These are phyloP conservation scores for Hanseniaspora nectarophila DNA, from an alignment of 805 yeast genomes.

Conservation along the genomic window DNA sequence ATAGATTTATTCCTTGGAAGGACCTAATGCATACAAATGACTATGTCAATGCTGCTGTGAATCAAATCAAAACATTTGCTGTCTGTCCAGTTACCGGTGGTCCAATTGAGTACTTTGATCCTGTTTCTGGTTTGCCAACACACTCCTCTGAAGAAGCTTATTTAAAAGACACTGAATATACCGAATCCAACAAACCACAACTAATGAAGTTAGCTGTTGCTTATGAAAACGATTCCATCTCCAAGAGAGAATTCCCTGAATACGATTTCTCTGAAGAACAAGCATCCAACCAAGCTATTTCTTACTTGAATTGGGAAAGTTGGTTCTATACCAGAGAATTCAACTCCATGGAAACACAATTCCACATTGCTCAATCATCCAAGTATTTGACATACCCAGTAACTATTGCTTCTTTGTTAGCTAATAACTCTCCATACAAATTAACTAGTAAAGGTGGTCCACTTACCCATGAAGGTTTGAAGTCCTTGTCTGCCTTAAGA, in stretches of 20 bases:
- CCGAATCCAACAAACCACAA: slow-evolving; percentile 52
- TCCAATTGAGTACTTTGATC: slow-evolving; percentile 77
- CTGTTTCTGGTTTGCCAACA: slow-evolving; percentile 90
- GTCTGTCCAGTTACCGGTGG: slow-evolving; percentile 80
- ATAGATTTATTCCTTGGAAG: slow-evolving; percentile 81
- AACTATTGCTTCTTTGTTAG: slow-evolving; percentile 73
- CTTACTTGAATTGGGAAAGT: slow-evolving; percentile 81
- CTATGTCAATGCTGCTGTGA: slow-evolving; percentile 64
- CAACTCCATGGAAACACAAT: slow-evolving; percentile 93
- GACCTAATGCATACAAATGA: slow-evolving; percentile 79
- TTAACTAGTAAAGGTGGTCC: slow-evolving; percentile 70
- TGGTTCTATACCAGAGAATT: slow-evolving; percentile 86
- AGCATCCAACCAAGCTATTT: slow-evolving; percentile 61
- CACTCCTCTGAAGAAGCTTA: slow-evolving; percentile 86
- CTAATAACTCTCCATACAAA: slow-evolving; percentile 74
- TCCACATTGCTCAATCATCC: slow-evolving; percentile 88
- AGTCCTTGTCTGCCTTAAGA: slow-evolving; percentile 82
- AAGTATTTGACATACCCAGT: slow-evolving; percentile 88
- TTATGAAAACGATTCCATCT: slow-evolving; percentile 87
- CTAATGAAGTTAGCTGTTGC: slow-evolving; percentile 74
- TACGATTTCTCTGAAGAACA: slow-evolving; percentile 82
- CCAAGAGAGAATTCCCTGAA: slow-evolving; percentile 90
- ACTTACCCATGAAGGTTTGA: slow-evolving; percentile 79
- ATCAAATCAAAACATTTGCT: slow-evolving; percentile 74
- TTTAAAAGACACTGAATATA: slow-evolving; percentile 68